phyloP scores from a whole-genome alignment of 495 filamentous ascomycete species.

The Neurospora sublineolata region DNA sequence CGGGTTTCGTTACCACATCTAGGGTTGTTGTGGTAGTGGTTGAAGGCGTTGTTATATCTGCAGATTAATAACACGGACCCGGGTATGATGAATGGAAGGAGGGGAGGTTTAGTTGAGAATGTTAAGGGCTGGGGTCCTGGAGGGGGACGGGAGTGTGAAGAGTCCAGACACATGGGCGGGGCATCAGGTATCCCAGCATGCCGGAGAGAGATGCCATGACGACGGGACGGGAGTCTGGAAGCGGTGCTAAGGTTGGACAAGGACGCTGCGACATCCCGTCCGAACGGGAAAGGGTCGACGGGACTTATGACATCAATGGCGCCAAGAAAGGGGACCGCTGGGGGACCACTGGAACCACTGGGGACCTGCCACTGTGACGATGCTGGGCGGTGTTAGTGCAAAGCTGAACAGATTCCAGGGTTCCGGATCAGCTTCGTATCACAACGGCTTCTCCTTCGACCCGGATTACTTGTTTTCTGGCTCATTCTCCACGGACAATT shows the following conservation, averaged over 20 bases:
- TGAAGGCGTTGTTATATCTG: neutral
- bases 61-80: neutral
- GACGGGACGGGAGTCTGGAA: neutral
- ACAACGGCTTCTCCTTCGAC: neutral
- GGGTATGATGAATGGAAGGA: neutral
- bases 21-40: neutral
- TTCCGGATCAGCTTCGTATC: neutral
- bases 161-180: neutral
- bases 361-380: neutral
- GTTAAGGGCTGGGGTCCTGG: neutral
- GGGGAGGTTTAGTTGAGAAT: neutral
- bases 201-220: neutral
- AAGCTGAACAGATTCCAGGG: neutral
- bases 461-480: neutral
- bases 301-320: slow-evolving; percentile 19
- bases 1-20: neutral
- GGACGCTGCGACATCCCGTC: neutral
- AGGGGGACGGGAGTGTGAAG: neutral
- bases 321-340: neutral
- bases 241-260: neutral
- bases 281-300: neutral
- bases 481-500: neutral
- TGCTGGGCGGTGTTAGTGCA: neutral
- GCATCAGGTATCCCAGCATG: neutral
- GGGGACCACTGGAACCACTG: neutral